Conservation (phyloP, 345 rosid genomes). For the Psidium friedrichsthalianum region DNA sequence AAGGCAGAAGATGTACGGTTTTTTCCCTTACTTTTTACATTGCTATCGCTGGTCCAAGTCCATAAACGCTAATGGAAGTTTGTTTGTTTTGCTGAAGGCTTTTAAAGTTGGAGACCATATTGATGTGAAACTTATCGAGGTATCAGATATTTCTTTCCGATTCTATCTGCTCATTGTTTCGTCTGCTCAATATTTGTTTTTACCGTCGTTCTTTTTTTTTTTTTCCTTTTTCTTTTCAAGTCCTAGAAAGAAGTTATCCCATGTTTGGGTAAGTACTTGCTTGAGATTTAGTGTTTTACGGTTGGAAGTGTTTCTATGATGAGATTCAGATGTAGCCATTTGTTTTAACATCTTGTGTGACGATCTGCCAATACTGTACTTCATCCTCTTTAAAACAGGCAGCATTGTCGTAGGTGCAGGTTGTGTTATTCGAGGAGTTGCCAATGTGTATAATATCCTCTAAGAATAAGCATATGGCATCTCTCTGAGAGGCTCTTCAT, state of each 20-base stretch:
- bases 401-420: neutral
- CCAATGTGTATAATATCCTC: neutral
- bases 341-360: neutral
- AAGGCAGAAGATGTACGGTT: constrained; percentile 91
- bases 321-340: neutral
- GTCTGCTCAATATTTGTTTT: neutral
- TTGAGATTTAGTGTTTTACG: neutral
- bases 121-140: constrained; percentile 97
- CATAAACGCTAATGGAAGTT: neutral
- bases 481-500: neutral
- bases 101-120: constrained; percentile 79
- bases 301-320: neutral
- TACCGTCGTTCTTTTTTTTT: neutral
- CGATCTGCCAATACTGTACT: neutral
- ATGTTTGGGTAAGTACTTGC: neutral
- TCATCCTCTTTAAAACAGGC: neutral
- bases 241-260: neutral
- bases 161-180: neutral
- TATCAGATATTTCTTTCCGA: constrained; percentile 8
- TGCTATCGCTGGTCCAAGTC: neutral
- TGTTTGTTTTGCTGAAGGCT: constrained; percentile 33
- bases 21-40: neutral
- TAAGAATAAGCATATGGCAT: neutral
- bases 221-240: neutral
- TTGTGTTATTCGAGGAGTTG: neutral